These are phyloP conservation scores for Cardamine resedifolia DNA, from an alignment of 345 rosid species.

Conservation along the genomic window DNA sequence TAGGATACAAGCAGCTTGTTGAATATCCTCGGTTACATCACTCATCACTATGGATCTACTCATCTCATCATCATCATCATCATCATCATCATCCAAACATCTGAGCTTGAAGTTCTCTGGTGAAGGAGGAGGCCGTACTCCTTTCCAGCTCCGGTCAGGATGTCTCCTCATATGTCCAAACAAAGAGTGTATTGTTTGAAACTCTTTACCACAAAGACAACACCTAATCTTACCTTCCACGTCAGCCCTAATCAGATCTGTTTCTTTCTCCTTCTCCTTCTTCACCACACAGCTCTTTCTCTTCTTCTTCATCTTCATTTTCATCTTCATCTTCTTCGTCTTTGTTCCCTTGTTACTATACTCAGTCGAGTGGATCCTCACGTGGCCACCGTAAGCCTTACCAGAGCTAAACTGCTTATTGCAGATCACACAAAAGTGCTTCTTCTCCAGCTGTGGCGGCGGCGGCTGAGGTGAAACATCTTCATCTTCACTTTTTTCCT, in stretches of 20 bases:
- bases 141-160: slow-evolving; percentile 69
- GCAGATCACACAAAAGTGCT: slow-evolving; percentile 40
- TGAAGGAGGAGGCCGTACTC: slow-evolving; percentile 51
- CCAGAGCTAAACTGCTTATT: slow-evolving; percentile 41
- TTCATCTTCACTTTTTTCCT: slow-evolving; percentile 1
- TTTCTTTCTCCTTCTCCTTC: slow-evolving; percentile 26
- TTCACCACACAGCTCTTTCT: slow-evolving; percentile 17
- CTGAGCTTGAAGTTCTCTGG: neutral
- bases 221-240: slow-evolving; percentile 37
- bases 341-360: slow-evolving; percentile 27
- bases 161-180: slow-evolving; percentile 92
- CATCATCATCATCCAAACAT: neutral
- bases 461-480: slow-evolving; percentile 7
- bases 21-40: slow-evolving; percentile 23
- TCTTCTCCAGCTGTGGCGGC: slow-evolving; percentile 7
- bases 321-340: slow-evolving; percentile 19
- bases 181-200: slow-evolving; percentile 46
- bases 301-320: slow-evolving; percentile 8
- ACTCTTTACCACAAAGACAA: slow-evolving; percentile 43
- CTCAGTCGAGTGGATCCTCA: slow-evolving; percentile 42
- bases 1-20: slow-evolving; percentile 25
- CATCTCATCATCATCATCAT: neutral
- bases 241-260: slow-evolving; percentile 35
- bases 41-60: slow-evolving; percentile 17
- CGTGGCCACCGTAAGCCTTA: slow-evolving; percentile 48